These are phyloP conservation scores for Aspergillus aculeatinus DNA, from an alignment of 2,329 filamentous ascomycete species.

Conservation along the genomic window DNA sequence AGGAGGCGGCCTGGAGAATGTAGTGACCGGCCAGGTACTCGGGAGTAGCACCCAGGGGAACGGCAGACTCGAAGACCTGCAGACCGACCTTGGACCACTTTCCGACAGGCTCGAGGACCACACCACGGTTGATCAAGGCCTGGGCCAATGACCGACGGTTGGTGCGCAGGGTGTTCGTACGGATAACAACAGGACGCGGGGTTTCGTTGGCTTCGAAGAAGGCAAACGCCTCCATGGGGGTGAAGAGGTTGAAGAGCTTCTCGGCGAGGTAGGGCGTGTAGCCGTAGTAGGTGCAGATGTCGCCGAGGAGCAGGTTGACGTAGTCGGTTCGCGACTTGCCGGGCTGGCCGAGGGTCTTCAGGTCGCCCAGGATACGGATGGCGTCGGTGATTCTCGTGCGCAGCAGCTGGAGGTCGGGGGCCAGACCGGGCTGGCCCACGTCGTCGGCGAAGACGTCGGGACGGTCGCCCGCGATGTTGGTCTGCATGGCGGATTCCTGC, in stretches of 20 bases:
- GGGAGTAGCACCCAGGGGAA: slow-evolving; percentile 87
- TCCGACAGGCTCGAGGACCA: slow-evolving; percentile 92
- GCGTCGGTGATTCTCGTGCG: slow-evolving; percentile 89
- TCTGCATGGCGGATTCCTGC: slow-evolving; percentile 81
- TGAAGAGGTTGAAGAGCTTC: slow-evolving; percentile 91
- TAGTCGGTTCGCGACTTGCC: slow-evolving; percentile 85
- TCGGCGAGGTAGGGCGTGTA: slow-evolving; percentile 94
- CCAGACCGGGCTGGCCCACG: slow-evolving; percentile 63
- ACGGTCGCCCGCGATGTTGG: slow-evolving; percentile 81
- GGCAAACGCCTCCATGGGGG: slow-evolving; percentile 88
- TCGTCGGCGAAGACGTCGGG: slow-evolving; percentile 62
- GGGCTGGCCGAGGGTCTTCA: slow-evolving; percentile 75
- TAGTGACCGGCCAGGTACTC: slow-evolving; percentile 98
- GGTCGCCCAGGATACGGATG: slow-evolving; percentile 85
- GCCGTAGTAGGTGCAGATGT: slow-evolving; percentile 94
- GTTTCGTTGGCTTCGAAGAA: slow-evolving; percentile 99
- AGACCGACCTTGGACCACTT: slow-evolving; percentile 99
- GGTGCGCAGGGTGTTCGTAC: slow-evolving; percentile 89
- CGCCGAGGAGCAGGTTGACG: slow-evolving; percentile 78
- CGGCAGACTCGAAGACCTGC: slow-evolving; percentile 88
- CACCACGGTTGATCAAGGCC: slow-evolving; percentile 90
- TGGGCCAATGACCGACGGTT: slow-evolving; percentile 80
- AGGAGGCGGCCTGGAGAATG: slow-evolving; percentile 94
- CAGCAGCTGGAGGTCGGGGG: slow-evolving; percentile 86
- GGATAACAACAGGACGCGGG: slow-evolving; percentile 86